phyloP scores from a whole-genome alignment of 805 yeast genomes.

The Dipodascus albidus region DNA sequence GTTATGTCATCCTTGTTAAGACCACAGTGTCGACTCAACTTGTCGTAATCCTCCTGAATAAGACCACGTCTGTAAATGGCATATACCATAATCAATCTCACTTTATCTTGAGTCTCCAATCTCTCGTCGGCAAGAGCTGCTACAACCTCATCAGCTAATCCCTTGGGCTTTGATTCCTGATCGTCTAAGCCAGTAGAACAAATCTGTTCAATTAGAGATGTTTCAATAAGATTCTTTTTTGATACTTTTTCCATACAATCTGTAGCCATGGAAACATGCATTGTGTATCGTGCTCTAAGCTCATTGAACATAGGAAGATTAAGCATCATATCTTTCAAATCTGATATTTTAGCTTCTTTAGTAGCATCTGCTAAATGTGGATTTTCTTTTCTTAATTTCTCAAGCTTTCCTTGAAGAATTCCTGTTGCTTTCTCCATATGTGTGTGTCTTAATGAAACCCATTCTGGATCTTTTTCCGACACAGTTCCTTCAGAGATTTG shows the following conservation, averaged over 20 bases:
- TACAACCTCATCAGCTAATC: slow-evolving; percentile 52
- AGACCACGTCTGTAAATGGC: slow-evolving; percentile 71
- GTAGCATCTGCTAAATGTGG: slow-evolving; percentile 64
- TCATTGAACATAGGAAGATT: slow-evolving; percentile 27
- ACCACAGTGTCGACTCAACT: slow-evolving; percentile 46
- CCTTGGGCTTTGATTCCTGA: slow-evolving; percentile 48
- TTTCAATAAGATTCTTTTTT: slow-evolving; percentile 47
- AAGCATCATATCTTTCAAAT: slow-evolving; percentile 58
- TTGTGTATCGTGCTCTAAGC: slow-evolving; percentile 24
- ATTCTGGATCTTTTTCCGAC: slow-evolving; percentile 54
- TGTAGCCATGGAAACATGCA: slow-evolving; percentile 33
- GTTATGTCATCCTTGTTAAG: slow-evolving; percentile 34
- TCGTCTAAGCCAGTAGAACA: slow-evolving; percentile 61
- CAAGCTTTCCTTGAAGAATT: slow-evolving; percentile 42
- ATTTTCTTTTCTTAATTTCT: slow-evolving; percentile 57
- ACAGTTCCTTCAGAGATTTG: slow-evolving; percentile 38
- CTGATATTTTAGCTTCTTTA: slow-evolving; percentile 53
- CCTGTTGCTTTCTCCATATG: slow-evolving; percentile 71
- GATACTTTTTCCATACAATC: slow-evolving; percentile 53
- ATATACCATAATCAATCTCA: slow-evolving; percentile 64
- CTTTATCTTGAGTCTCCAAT: slow-evolving; percentile 51
- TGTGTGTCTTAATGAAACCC: slow-evolving; percentile 58
- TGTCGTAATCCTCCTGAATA: slow-evolving; percentile 57
- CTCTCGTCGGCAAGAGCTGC: slow-evolving; percentile 33
- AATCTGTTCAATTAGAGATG: slow-evolving; percentile 80